Evolutionary conservation across 2,329 filamentous ascomycete species (phyloP).

Genomic region (Phyllosticta citriasiana): DNA sequence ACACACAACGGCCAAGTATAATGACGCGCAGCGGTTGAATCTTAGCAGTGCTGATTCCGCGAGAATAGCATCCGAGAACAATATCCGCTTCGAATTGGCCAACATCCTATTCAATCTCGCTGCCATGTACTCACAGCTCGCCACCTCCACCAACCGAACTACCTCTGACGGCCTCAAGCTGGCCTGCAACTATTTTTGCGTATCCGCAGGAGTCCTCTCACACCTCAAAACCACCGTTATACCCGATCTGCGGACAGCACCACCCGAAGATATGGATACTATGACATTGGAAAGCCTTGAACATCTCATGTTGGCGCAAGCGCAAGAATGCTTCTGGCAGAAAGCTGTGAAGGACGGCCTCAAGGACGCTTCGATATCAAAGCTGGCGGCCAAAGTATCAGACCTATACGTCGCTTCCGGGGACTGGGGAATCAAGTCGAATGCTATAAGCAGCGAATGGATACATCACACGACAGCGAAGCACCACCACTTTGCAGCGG

Average conservation of each 20-base stretch:
- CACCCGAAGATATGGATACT: slow-evolving; percentile 92
- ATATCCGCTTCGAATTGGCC: slow-evolving; percentile 71
- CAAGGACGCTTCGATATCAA: slow-evolving; percentile 86
- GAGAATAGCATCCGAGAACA: slow-evolving; percentile 48
- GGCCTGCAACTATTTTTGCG: slow-evolving; percentile 82
- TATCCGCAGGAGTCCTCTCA: slow-evolving; percentile 71
- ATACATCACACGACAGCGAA: slow-evolving; percentile 97
- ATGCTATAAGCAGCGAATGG: slow-evolving; percentile 86
- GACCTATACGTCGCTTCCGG: slow-evolving; percentile 80
- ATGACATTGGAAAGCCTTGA: slow-evolving; percentile 75
- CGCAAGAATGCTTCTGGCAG: slow-evolving; percentile 96
- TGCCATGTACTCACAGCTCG: slow-evolving; percentile 86
- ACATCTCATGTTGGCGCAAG: slow-evolving; percentile 79
- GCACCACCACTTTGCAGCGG: slow-evolving; percentile 92
- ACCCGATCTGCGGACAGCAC: slow-evolving; percentile 70
- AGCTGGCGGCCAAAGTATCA: slow-evolving; percentile 80
- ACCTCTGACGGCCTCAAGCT: slow-evolving; percentile 75
- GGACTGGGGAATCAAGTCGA: slow-evolving; percentile 78
- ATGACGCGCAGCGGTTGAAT: background rate
- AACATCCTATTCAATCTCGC: slow-evolving; percentile 92
- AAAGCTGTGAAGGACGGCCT: slow-evolving; percentile 90
- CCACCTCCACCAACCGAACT: slow-evolving; percentile 65
- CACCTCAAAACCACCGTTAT: slow-evolving; percentile 69
- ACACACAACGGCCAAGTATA: slow-evolving; percentile 57
- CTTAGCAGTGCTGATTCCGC: background rate